Conservation (phyloP, 2,329 filamentous ascomycete species). For the Harringtonia aguacate region DNA sequence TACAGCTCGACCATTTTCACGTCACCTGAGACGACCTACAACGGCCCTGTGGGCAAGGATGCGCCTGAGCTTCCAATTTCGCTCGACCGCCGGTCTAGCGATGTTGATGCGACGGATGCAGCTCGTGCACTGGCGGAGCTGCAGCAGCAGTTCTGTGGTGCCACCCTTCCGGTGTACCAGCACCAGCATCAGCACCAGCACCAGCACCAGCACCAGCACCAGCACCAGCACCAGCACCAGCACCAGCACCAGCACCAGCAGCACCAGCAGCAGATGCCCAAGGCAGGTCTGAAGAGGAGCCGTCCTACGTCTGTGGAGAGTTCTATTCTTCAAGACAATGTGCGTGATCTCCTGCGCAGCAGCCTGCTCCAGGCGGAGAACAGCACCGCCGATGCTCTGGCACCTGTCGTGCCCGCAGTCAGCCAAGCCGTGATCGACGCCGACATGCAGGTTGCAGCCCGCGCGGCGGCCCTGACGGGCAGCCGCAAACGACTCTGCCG, state of each 20-base stretch:
- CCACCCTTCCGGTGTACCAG: conserved; percentile 9
- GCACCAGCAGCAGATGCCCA: conserved; percentile 24
- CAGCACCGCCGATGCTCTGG: conserved; percentile 9
- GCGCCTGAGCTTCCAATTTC: conserved; percentile 37
- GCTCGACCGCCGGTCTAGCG: conserved; percentile 32
- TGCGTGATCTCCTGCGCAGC: conserved; percentile 48
- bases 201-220: too few relatives aligned
- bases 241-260: conserved; percentile 5
- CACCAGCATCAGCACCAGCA: background rate
- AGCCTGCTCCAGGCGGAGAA: conserved; percentile 17
- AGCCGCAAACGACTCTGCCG: conserved; percentile 58
- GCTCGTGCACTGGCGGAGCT: conserved; percentile 50
- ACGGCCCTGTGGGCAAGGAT: conserved; percentile 39
- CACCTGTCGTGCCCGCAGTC: conserved; percentile 29
- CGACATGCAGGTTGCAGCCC: conserved; percentile 4
- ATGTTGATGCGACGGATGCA: conserved; percentile 46
- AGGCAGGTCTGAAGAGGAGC: conserved; percentile 45
- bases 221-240: conserved; percentile 19
- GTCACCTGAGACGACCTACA: conserved; percentile 45
- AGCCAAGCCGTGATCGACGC: background rate
- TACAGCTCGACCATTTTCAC: conserved; percentile 28
- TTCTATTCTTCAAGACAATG: conserved; percentile 55
- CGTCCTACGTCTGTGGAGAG: conserved; percentile 47
- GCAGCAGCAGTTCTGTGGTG: conserved; percentile 38
- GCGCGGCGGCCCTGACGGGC: conserved; percentile 29